These are phyloP conservation scores for Trichocladium uniseriatum DNA, from an alignment of 495 filamentous ascomycete species.

Conservation along the genomic window DNA sequence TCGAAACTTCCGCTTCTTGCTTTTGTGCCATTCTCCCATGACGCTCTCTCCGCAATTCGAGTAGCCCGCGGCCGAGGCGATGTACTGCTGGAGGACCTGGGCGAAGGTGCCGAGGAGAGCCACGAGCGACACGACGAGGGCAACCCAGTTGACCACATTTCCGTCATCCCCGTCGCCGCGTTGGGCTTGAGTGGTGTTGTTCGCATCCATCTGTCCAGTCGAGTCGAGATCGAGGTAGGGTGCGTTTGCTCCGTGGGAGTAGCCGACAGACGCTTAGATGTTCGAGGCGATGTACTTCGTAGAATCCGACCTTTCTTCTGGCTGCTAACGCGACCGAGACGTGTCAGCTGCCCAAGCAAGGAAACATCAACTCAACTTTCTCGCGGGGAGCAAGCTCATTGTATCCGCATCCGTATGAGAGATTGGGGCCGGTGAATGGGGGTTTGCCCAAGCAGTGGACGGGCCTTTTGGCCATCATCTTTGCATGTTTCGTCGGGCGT, in stretches of 20 bases:
- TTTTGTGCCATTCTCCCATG: conserved; percentile 37
- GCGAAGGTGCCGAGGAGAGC: conserved; percentile 32
- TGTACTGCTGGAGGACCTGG: conserved; percentile 38
- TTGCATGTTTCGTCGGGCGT: background rate
- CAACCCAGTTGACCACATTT: conserved; percentile 18
- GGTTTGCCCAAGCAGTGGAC: no score
- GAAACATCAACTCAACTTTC: no score
- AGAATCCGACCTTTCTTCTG: no score
- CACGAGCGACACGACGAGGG: conserved; percentile 29
- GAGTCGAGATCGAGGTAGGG: background rate
- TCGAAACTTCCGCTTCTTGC: conserved; percentile 33
- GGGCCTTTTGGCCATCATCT: background rate
- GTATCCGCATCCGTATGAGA: no score
- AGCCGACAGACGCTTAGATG: no score
- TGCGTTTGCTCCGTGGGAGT: no score
- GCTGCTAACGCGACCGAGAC: no score
- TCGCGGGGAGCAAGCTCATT: no score
- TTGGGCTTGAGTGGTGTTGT: background rate
- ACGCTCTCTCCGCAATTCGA: conserved; percentile 35
- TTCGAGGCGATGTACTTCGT: no score
- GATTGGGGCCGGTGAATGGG: no score
- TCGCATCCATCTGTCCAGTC: background rate
- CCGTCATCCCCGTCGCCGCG: background rate
- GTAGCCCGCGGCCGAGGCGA: conserved; percentile 33
- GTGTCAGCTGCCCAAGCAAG: no score